These are phyloP conservation scores for Penicillium sp. DNA, from an alignment of 2,329 filamentous ascomycete species.

Conservation along the genomic window DNA sequence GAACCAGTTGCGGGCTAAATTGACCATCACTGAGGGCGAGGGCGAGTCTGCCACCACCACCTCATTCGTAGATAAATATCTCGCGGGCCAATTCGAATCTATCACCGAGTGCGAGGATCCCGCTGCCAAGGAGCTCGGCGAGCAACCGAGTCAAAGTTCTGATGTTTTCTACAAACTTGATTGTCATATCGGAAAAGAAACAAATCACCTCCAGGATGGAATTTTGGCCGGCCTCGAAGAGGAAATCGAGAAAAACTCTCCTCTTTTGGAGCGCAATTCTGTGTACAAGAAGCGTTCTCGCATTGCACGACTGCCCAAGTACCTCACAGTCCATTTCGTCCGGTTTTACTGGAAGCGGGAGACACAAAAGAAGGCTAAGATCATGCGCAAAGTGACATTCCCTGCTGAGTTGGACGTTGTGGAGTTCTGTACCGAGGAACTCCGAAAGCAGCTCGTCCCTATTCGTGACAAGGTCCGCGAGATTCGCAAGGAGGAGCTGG, in stretches of 20 bases:
- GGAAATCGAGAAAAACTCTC: conserved; percentile 86
- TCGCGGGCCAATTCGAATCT: conserved; percentile 78
- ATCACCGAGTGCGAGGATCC: conserved; percentile 81
- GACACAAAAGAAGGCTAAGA: conserved; percentile 97
- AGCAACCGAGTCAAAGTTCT: conserved; percentile 64
- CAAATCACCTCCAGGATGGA: conserved; percentile 88
- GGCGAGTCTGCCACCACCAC: conserved; percentile 50
- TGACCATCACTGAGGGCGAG: conserved; percentile 61
- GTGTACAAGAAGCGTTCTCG: conserved; percentile 87
- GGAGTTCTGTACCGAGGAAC: conserved; percentile 91
- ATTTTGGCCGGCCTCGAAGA: conserved; percentile 79
- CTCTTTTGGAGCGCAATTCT: conserved; percentile 72
- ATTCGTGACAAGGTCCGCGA: conserved; percentile 97
- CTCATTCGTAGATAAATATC: conserved; percentile 87
- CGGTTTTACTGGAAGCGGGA: conserved; percentile 98
- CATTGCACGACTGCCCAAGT: conserved; percentile 88
- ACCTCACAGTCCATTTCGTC: conserved; percentile 94
- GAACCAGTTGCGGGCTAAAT: conserved; percentile 73
- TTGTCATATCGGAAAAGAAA: conserved; percentile 86
- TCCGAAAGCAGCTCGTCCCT: conserved; percentile 78
- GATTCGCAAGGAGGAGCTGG: conserved; percentile 89
- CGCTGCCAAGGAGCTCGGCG: conserved; percentile 70
- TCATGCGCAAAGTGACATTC: conserved; percentile 98
- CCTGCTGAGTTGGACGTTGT: conserved; percentile 88
- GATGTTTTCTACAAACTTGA: conserved; percentile 90